Conservation (phyloP, 2,329 filamentous ascomycete species). For the Fusarium sp. region DNA sequence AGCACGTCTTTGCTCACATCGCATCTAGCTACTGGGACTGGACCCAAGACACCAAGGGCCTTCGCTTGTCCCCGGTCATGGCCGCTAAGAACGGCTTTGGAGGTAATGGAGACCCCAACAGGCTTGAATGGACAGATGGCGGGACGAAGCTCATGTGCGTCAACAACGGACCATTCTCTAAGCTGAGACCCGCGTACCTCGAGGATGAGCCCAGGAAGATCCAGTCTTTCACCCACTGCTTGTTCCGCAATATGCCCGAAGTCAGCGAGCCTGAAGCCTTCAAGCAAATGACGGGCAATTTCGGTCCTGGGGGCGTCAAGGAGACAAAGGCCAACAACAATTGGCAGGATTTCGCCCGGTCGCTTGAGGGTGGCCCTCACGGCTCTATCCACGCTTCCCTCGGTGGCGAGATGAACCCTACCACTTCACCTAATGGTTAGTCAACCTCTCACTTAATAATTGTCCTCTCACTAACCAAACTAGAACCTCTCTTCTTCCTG, state of each 20-base stretch:
- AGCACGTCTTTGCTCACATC: accelerated
- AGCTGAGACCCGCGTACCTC: conserved; percentile 6
- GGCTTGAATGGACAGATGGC: accelerated
- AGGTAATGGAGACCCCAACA: background rate
- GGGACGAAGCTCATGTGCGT: conserved; percentile 3
- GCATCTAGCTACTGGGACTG: conserved; percentile 16
- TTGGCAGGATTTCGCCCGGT: background rate
- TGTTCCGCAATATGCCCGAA: conserved; percentile 9
- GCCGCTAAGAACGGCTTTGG: conserved; percentile 1
- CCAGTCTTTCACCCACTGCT: background rate
- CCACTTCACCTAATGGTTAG: conserved; percentile 17
- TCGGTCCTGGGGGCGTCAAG: background rate
- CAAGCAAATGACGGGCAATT: background rate
- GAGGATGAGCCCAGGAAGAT: background rate
- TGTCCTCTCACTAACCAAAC: accelerated
- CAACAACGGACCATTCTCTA: background rate
- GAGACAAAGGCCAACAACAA: background rate
- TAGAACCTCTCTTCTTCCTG: conserved; percentile 23
- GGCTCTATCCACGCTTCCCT: conserved; percentile 12
- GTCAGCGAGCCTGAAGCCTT: conserved; percentile 1
- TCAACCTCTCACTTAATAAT: accelerated
- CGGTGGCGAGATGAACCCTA: conserved; percentile 20
- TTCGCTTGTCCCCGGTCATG: conserved; percentile 10
- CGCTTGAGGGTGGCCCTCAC: conserved; percentile 10
- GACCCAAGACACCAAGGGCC: background rate